phyloP scores from a whole-genome alignment of 164 flowering plant genomes.

The Umbilicus rupestris region DNA sequence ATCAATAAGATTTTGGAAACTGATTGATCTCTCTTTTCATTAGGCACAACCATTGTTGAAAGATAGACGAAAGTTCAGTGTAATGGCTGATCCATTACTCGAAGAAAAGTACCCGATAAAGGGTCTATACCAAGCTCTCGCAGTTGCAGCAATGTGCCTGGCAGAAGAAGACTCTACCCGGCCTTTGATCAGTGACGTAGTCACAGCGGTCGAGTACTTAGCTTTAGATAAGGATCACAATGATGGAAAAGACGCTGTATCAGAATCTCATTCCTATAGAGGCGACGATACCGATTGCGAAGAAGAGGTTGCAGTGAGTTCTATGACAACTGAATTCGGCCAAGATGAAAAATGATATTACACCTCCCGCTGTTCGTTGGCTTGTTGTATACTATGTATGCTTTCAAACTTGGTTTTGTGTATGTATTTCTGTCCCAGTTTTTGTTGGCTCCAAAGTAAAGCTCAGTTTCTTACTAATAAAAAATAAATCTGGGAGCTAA shows the following conservation, averaged over 20 bases:
- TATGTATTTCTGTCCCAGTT: neutral
- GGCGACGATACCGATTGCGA: neutral
- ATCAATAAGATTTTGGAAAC: conserved; percentile 11
- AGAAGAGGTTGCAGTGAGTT: conserved; percentile 5
- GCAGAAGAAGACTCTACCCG: conserved; percentile 67
- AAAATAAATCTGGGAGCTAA: no score
- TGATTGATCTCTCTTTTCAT: conserved; percentile 11
- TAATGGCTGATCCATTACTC: conserved; percentile 14
- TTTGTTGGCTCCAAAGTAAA: neutral
- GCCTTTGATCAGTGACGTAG: conserved; percentile 68
- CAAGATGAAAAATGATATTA: neutral
- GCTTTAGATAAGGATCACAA: conserved; percentile 11
- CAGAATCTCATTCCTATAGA: neutral
- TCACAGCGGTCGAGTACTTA: conserved; percentile 56
- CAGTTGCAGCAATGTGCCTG: conserved; percentile 83
- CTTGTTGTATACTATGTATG: neutral
- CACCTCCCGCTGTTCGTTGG: neutral
- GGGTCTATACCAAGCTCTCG: conserved; percentile 73
- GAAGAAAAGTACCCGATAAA: conserved; percentile 49
- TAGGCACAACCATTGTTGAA: conserved; percentile 72
- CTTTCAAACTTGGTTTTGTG: neutral
- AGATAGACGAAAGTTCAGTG: conserved; percentile 48
- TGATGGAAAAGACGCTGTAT: conserved; percentile 7
- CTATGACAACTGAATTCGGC: neutral
- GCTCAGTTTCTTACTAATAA: no score